Base-by-base conservation (phyloP, 371 early-diverging fungal species). In the Funneliformis caledonium region DNA sequence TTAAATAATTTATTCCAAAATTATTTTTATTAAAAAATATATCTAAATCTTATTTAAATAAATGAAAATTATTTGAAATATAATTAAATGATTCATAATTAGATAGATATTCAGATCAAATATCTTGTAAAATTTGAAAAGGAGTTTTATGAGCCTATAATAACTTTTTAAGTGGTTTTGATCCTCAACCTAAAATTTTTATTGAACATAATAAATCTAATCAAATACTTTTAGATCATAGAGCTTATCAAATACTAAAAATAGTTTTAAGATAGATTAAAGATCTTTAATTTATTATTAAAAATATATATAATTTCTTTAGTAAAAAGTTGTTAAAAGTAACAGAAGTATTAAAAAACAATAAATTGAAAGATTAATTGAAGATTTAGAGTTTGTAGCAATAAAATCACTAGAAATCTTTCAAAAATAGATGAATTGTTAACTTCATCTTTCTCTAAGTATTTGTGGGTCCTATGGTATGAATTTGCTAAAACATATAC, bases 361-460 rank as follows among this genome's bases (percentile, higher is more conserved):
- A 62, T 7, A 62, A 22, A 26, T 62, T n/a, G 31, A 22, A 26
- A 26, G 10, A 31, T 62, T 62, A 22, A 22, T 62, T 62, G 12
- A 62, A 62, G 16, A 43, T 22, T 70, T 70, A 11, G 22, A 70
- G 9, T 3, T 12, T 42, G 31, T 4, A 31, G 9, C 26, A 52
- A 7, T 1, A 11, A 72, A 47, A 56, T 11, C 4, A 19, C 42
- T 72, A 9, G 50, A 47, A 47, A 14, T 48, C 1, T 48, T 26
- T 33, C 31, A 48, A 56, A 73, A 73, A 26, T 73, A 9, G 22
- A 50, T 73, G 52, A 43, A 73, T 3, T 50, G 19, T n/a, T 73
- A 2, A 56, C 19, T 50, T 56, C 26, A 72, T 26, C 16, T 72
- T 33, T 31, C 50, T 11, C 37, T 72, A 48, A 33, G 33, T 43